Base-by-base conservation (phyloP, 768 basidiomycete species). In the Termitomyces sp. region DNA sequence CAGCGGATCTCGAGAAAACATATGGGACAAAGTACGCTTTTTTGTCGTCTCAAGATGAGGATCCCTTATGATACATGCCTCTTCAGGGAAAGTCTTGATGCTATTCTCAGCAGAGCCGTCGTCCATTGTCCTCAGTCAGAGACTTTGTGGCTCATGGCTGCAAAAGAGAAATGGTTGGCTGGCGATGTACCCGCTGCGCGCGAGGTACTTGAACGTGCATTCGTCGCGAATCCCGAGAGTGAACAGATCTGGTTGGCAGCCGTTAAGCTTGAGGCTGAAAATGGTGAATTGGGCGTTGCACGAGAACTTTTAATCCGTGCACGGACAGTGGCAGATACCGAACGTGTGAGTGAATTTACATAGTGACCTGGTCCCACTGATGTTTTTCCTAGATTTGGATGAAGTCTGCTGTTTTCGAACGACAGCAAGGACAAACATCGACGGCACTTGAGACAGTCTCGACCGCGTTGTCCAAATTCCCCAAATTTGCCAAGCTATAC, bases 171-270 rank as follows among this genome's bases (percentile, higher is more conserved):
- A 68, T 99, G 96, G 96, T 66, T 93, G 15, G 74, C 74, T 24
- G 91, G 90, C 7, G 91, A 98, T 64, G 91, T 98, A 14, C 83
- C 87, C 2, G 88, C 86, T n/a, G 93, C 97, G 2, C 88, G 94
- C 35, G 84, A 86, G 60, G 89, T 96, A 14, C 84, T 98, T 14
- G 91, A 88, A 58, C 80, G 81, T 38, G 93, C 97, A 0, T 98
- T 98, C 77, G 82, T 88, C 50, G 91, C 93, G 53, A 98, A 98
- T 66, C 91, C 93, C 12, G 94, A 98, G 69, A 95, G 91, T 66
- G 97, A 98, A 73, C 86, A 88, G 60, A 98, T 99, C 65, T 98
- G 95, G 94, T 74, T 99, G 52, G 97, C 96, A 2, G 97, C 96
- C 28, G 92, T 96, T 59, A 98, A 98, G 70, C 77, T 98, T 5